Evolutionary conservation across 257 asterid species (phyloP), one percentile per base, ranked within the genome.

Genomic region (Ilex asprella): DNA sequence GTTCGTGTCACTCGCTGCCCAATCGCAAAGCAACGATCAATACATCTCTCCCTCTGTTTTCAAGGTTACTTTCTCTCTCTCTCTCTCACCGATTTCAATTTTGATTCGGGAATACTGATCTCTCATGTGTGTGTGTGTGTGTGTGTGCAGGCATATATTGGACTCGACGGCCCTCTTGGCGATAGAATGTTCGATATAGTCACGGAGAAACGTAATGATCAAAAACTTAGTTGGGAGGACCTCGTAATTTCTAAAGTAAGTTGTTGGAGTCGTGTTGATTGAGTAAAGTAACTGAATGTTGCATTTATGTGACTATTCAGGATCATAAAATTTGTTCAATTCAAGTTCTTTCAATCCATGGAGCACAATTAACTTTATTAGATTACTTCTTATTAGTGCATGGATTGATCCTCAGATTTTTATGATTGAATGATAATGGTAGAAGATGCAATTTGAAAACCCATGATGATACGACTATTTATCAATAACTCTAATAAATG

Each of bases 241-340:
- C 91, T 92, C 62, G 89, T 92, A 32, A 83, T 89, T 78, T 94
- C 94, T 16, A 92, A 92, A 78, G 99, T 86, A 70, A 78, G 67
- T 57, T 21, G 27, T 21, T 21, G 27, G 27, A 21, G 27, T 21
- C 27, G 27, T 21, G 27, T 21, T 21, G 27, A 21, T 21, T 21
- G 27, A 21, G 27, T 21, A 21, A 21, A 21, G 27, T 21, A 21
- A 21, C 27, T 21, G 27, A 21, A 21, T 21, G 27, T 21, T 21
- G 27, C 27, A 21, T 21, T 21, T 21, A 21, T 21, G 27, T 21
- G 27, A 21, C 27, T 21, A 21, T 21, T 21, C 27, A 21, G 27
- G 27, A 21, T 21, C 27, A 21, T 21, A 21, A 21, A 21, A 21
- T 21, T 21, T 21, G 27, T 21, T 21, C 27, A 21, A 21, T 21